Percentiles rank a stretch among this genome's conserved stretches.
Evolutionary conservation across 345 rosid genomes (phyloP).

Genomic region (Nasturtium officinale): DNA sequence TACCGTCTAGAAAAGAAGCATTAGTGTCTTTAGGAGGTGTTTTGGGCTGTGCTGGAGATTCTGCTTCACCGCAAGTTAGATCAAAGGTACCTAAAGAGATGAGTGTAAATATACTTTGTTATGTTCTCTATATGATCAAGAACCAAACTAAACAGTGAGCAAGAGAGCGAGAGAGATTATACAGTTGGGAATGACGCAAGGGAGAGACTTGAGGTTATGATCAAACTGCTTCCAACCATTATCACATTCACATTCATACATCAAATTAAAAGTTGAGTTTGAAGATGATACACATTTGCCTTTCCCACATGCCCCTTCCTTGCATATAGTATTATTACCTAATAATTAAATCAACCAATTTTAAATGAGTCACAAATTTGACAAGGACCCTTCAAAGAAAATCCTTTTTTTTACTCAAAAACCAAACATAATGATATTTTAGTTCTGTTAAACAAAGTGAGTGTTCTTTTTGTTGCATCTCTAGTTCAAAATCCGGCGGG

Average conservation of each 20-base stretch:
- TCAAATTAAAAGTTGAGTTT: conserved; percentile 35
- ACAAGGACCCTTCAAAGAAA: conserved; percentile 1
- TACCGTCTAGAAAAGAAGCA: conserved; percentile 58
- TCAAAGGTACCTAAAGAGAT: conserved; percentile 56
- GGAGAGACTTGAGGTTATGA: conserved; percentile 64
- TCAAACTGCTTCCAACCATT: conserved; percentile 73
- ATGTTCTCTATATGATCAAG: conserved; percentile 18
- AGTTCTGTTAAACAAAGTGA: neutral
- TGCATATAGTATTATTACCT: conserved; percentile 48
- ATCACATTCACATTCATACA: conserved; percentile 64
- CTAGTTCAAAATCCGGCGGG: conserved; percentile 25
- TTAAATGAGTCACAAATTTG: conserved; percentile 11
- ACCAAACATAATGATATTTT: conserved; percentile 6
- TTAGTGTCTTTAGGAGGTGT: conserved; percentile 25
- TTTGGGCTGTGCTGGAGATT: conserved; percentile 53
- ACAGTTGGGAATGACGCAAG: conserved; percentile 87
- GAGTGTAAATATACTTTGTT: neutral
- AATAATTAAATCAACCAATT: conserved; percentile 21
- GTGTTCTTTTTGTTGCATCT: too few species aligned
- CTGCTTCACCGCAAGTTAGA: conserved; percentile 51
- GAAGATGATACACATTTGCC: conserved; percentile 61
- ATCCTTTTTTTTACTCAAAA: too few species aligned
- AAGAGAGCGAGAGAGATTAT: conserved; percentile 30
- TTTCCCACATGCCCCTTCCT: conserved; percentile 61
- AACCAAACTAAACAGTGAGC: neutral